phyloP scores from a whole-genome alignment of 148 eudicot genomes.

The Silene latifolia region DNA sequence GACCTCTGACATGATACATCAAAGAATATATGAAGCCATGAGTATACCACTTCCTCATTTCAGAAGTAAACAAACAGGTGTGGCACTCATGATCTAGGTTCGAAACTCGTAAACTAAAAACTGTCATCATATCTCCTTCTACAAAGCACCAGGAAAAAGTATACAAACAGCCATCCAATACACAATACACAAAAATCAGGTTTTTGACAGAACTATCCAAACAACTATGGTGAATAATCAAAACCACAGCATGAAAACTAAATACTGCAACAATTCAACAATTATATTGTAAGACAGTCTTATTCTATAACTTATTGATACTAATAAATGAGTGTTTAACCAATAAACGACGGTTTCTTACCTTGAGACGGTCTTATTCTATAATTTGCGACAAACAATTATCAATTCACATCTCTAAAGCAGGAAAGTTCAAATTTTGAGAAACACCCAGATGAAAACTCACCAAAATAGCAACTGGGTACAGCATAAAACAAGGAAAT shows the following conservation, averaged over 20 bases:
- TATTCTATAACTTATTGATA: too few relatives aligned
- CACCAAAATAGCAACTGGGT: slow-evolving; percentile 28
- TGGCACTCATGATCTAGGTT: background rate
- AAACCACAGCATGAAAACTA: too few relatives aligned
- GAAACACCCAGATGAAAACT: slow-evolving; percentile 27
- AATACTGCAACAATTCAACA: too few relatives aligned
- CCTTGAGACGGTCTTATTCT: too few relatives aligned
- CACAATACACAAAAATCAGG: too few relatives aligned
- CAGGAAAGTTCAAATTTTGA: slow-evolving; percentile 14
- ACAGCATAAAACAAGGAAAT: slow-evolving; percentile 2
- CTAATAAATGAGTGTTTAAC: too few relatives aligned
- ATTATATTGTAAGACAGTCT: too few relatives aligned
- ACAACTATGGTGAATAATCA: too few relatives aligned
- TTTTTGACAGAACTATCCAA: too few relatives aligned
- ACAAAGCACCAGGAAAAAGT: background rate
- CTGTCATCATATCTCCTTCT: background rate
- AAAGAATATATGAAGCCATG: background rate
- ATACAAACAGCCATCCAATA: too few relatives aligned
- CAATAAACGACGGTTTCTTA: too few relatives aligned
- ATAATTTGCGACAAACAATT: background rate
- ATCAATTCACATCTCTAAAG: background rate
- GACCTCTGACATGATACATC: background rate
- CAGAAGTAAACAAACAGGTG: background rate
- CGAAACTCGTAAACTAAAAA: background rate
- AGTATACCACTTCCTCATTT: background rate